Evolutionary conservation across 1,284 basidiomycete genomes (phyloP), one percentile per base, ranked within the genome.

Genomic region (Meripilus lineatus): DNA sequence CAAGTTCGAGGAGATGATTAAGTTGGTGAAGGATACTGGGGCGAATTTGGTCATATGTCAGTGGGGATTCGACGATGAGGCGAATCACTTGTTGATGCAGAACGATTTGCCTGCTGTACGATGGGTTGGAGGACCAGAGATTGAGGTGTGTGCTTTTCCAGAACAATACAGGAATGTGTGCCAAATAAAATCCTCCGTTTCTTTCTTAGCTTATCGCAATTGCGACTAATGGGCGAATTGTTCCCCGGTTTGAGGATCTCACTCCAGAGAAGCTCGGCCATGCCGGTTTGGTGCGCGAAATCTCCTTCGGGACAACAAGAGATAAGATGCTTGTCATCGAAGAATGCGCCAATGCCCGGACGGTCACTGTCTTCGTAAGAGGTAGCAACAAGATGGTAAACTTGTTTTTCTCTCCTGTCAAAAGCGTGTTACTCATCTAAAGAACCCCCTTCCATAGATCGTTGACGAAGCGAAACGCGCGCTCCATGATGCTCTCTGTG

Each of bases 61-160:
- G 66, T 99, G 95, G 95, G 95, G 95, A 51, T 99, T 99, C 63
- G 95, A 99, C 61, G 96, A 99, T 64, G 95, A 99, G 71, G 95
- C 95, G 45, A 99, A 99, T 65, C 95, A 99, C 64, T 59, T 99
- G 59, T 69, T 99, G 55, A 92, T 99, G 85, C 94, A 97, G 71
- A 97, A 98, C 62, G 89, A 94, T 13, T 73, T 99, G 34, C 96
- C 95, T 33, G 92, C 95, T n/a, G 95, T 99, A 20, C 79, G 95
- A 62, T 99, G 96, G 95, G 95, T 99, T 45, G 95, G 95, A 50
- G 96, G 95, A 17, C 95, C 96, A 2, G 95, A 99, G 66, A 96
- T 99, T 51, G 95, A 99, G 82, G 91, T 92, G 47, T 39, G 70
- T 51, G 38, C 24, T 30, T 21, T 33, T 18, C 8, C 2, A 32